Conservation (phyloP, 2,329 filamentous ascomycete genomes). For the Thielaviopsis cerberus region DNA sequence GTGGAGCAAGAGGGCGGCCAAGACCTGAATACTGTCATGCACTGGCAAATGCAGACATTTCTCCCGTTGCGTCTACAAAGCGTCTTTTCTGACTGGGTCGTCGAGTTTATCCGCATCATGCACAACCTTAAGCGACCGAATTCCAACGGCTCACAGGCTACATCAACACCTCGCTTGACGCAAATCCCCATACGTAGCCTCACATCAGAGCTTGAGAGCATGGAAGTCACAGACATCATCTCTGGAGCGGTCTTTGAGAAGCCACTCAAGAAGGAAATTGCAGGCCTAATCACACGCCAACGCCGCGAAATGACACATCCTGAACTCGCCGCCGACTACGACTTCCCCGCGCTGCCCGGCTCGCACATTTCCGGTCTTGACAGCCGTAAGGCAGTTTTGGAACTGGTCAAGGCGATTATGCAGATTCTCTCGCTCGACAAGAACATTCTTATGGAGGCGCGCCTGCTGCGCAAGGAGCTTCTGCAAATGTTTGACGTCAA, state of each 20-base stretch:
- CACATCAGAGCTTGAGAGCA: constrained; percentile 38
- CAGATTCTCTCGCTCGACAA: constrained; percentile 83
- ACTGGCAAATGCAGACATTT: constrained; percentile 92
- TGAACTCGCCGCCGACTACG: constrained; percentile 71
- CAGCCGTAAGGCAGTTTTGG: constrained; percentile 31
- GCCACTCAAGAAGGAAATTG: constrained; percentile 75
- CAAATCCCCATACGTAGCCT: constrained; percentile 39
- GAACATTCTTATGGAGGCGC: constrained; percentile 72
- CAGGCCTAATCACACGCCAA: constrained; percentile 63
- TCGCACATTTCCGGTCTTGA: constrained; percentile 30
- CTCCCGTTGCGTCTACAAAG: constrained; percentile 63
- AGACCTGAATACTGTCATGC: constrained; percentile 78
- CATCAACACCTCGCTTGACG: constrained; percentile 30
- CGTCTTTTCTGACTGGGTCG: constrained; percentile 77
- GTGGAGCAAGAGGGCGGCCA: constrained; percentile 51
- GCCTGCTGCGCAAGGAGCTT: constrained; percentile 73
- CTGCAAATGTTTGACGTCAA: constrained; percentile 81
- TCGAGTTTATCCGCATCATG: constrained; percentile 92
- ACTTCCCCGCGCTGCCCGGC: constrained; percentile 64
- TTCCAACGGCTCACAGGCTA: constrained; percentile 28
- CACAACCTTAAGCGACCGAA: constrained; percentile 60
- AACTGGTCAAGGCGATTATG: constrained; percentile 83
- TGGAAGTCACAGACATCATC: constrained; percentile 31
- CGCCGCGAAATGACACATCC: constrained; percentile 78
- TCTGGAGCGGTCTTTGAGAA: constrained; percentile 73